Evolutionary conservation across 2,329 filamentous ascomycete genomes (phyloP), one percentile per base, ranked within the genome.

Genomic region (Aspergillus alliaceus): DNA sequence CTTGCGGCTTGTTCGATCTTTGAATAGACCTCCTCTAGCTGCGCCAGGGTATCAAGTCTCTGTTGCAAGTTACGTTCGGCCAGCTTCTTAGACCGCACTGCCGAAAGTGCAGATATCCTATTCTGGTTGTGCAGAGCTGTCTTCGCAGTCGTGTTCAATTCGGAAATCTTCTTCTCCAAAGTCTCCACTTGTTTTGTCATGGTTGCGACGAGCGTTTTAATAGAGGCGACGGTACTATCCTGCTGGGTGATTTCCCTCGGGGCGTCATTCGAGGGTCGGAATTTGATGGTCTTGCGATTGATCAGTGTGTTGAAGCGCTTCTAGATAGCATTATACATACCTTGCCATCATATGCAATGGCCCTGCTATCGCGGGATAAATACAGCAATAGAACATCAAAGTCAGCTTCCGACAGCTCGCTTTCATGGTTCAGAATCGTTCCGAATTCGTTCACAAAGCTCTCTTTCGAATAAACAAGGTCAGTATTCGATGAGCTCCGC

Each of bases 1-100:
- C 93, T 90, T 0, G 86, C 83, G 0, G 95, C 95, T 72, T 93
- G 87, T 71, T 96, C 88, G 52, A 99, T 90, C 69, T 88, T 90
- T n/a, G 82, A 75, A 53, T 91, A 90, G 0, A 96, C 87, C 60
- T 90, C 86, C 74, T 98, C 92, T 1, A 99, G 82, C 73, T 96
- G 92, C 40, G 81, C 79, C 2, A 96, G 82, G 0, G 90, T 90
- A 8, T 87, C 86, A 29, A 88, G 85, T 12, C 93, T 86, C 62
- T 86, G 85, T 29, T 85, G 79, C 0, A 98, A 81, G 11, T 87
- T 89, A 2, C 84, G 79, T 72, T 97, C 92, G 27, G 89, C 87
- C 7, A 90, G 78, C 73, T 95, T 97, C 78, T 91, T 96, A 5
- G 87, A 90, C 51, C 89, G 88, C 12, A 99, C 82, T 0, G 91